These are phyloP conservation scores for Stipa capillata DNA, from an alignment of 176 grass and related monocot species.

Conservation along the genomic window DNA sequence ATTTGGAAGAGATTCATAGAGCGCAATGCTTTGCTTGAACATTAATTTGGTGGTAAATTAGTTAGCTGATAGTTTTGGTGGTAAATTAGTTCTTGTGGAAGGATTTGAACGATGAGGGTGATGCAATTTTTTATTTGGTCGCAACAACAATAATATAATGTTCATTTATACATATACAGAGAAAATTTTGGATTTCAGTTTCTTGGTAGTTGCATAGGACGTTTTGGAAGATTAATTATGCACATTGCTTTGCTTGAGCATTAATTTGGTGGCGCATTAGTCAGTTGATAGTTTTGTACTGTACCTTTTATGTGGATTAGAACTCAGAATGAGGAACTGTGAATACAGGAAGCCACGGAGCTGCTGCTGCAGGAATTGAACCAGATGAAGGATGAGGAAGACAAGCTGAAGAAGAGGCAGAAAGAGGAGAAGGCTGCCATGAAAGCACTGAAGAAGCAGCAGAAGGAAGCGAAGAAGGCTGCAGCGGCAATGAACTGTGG, in stretches of 20 bases:
- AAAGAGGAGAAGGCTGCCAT: slow-evolving; percentile 36
- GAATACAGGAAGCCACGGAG: slow-evolving; percentile 45
- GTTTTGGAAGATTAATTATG: too few relatives aligned
- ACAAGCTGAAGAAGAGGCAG: slow-evolving; percentile 23
- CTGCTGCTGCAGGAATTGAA: slow-evolving; percentile 49
- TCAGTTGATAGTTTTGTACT: not conserved
- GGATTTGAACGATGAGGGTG: too few relatives aligned
- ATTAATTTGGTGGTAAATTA: not conserved
- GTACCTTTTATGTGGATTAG: not conserved
- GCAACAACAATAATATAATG: too few relatives aligned
- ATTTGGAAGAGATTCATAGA: not conserved
- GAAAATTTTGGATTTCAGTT: not conserved
- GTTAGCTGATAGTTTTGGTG: not conserved
- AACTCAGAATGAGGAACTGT: not conserved
- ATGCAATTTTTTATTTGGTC: too few relatives aligned
- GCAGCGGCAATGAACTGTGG: not conserved
- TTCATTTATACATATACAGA: too few relatives aligned
- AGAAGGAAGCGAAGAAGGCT: slow-evolving; percentile 17
- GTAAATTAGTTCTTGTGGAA: too few relatives aligned
- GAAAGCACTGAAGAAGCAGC: slow-evolving; percentile 36
- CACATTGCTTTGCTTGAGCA: not conserved
- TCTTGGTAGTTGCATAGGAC: not conserved
- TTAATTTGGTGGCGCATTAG: not conserved
- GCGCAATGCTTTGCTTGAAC: not conserved
- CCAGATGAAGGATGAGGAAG: slow-evolving; percentile 45